Evolutionary conservation across 805 yeast genomes (phyloP), one percentile per base, ranked within the genome.

Genomic region (Naumovozyma baii): DNA sequence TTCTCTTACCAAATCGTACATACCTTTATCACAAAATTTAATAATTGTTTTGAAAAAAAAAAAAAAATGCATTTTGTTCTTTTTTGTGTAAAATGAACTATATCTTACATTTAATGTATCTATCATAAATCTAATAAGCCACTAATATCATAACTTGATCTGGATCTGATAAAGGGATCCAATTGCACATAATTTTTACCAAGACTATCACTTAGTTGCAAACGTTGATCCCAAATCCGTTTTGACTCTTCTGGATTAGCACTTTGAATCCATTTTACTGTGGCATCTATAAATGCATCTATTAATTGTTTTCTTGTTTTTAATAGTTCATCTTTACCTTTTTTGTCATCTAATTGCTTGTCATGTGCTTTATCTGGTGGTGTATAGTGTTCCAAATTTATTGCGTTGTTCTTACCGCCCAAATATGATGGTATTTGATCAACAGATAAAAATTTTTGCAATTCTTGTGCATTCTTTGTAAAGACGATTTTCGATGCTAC

Each of bases 401-500:
- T 71, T 17, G 59, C 62, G 46, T 79, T 80, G 9, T 70, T 66
- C 18, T 36, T 36, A 33, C 97, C 97, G 10, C 95, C 96, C 43
- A 88, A 61, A 31, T 72, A 74, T 46, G 68, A 64, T 22, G 94
- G 88, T 46, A 92, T 70, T 51, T 74, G 68, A 19, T 74, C 66
- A 20, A 63, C 55, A 34, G 74, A 78, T 31, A 90, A 75, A 57
- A 67, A 76, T 49, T 80, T 70, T 35, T 66, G 68, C 51, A 90
- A 63, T 40, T 92, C 96, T 41, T 76, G 73, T 18, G 67, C 58
- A 47, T 68, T 69, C 54, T 83, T 81, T 18, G 95, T 83, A 64
- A 90, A 92, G 33, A 76, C 74, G 51, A 92, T 85, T 63, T 90
- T 90, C 18, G 90, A 72, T 0, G 96, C 95, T 40, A 90, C 96